Evolutionary conservation across 1,139 yeast genomes (phyloP), one percentile per base, ranked within the genome.

Genomic region (Yamadazyma epiphylla): DNA sequence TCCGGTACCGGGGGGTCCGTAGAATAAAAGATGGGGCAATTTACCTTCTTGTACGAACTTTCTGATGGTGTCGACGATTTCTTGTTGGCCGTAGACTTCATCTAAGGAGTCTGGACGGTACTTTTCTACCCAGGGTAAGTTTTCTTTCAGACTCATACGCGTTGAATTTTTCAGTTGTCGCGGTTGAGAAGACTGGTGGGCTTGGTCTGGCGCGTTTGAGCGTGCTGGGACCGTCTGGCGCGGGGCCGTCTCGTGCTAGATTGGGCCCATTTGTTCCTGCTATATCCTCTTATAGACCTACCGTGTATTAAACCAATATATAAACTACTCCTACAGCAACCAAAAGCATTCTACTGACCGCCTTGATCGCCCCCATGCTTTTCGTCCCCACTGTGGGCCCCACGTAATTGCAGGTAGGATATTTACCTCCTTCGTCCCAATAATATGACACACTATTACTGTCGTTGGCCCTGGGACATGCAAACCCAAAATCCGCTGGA

Each of bases 1-100:
- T 41, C 98, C 98, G 0, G 96, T 89, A 15, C 98, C 98, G 15
- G 98, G 97, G 0, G 97, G 97, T 0, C 98, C 98, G 55, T 91
- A 89, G 56, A 91, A 89, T 28, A 89, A 62, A 39, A 89, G 60
- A 58, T 89, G 97, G 2, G 98, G 98, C 29, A 91, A 66, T 46
- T 77, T 76, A 9, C 94, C 91, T 38, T 83, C 85, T 39, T 77
- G 74, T 13, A 89, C 89, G 55, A 94, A 89, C 53, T 80, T 82
- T 27, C 88, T 74, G 13, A 91, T 87, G 10, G 80, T 91, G 19
- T 74, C 73, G 12, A 91, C 88, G 23, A 88, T 86, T 33, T 85
- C 94, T 31, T 77, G 77, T 52, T 94, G 98, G 7, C 98, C 98
- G 43, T 85, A 78, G 7, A 94, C 94, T 29, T 91, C 96, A 42